Base-by-base conservation (phyloP, 164 flowering plant species). In the Echeveria elegans region DNA sequence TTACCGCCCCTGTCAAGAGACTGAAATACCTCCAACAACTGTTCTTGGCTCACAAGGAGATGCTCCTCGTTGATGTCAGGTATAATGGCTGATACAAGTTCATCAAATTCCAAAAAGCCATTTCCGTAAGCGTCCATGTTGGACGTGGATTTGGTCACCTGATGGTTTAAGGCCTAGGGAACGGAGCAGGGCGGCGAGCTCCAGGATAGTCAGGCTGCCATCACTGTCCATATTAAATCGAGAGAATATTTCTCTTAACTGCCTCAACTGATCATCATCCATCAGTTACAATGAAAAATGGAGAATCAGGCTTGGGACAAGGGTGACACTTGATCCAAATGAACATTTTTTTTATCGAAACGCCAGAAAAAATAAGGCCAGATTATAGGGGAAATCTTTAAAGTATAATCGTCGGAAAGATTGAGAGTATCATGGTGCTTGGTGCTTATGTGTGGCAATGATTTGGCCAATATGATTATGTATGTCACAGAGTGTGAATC, bases 191-290 rank as follows among this genome's bases (percentile, higher is more conserved):
- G 82, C 79, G 18, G 79, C 82, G 6, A 78, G 77, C 72, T 78
- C 82, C 1, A 78, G 71, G 28, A 64, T 68, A 16, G 79, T 78
- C 16, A 78, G 63, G 79, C 79, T 76, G 41, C 82, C 82, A 59
- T 78, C 82, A 21, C 67, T 40, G 68, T 78, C 79, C 79, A 72
- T 78, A 74, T 76, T 79, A 48, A 82, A 79, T 2, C 80, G 58
- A 0, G 52, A 37, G 45, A 82, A 82, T n/a, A 82, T 82, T 41
- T 68, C 75, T 34, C 65, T 66, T 24, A 82, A 72, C 58, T 79
- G 81, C 14, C 70, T 67, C 15, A 74, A 45, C 66, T 82, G 82
- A 47, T 81, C 72, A 16, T 29, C 38, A 32, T 63, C 8, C 12
- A 63, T 56, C 53, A 53, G 28, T 24, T 3, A 53, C 11, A 21